Base-by-base conservation (phyloP, 768 basidiomycete species). In the Suillus discolor region DNA sequence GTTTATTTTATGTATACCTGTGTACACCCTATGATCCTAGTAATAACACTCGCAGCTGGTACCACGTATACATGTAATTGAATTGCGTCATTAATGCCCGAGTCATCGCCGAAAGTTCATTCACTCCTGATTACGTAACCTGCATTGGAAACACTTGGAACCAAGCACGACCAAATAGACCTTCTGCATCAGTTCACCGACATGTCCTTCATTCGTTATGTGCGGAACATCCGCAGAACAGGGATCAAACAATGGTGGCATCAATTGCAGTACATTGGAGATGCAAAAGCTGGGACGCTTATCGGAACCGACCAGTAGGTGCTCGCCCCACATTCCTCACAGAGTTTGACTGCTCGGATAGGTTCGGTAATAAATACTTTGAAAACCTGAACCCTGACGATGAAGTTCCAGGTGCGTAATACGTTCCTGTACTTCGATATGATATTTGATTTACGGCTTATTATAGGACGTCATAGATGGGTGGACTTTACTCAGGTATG, bases 291-390 rank as follows among this genome's bases (percentile, higher is more conserved):
- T 13, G 97, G 97, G 13, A 82, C 82, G 69, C 83, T 85, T 62
- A 80, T 92, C 45, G 94, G 94, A 59, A 82, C 80, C 57, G 94
- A 97, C 83, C 89, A 90, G 95, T 97, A 72, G 69, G 93, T 89
- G 25, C 15, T 36, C 31, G 28, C 63, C 67, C 47, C 57, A 61
- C 66, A 31, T 20, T 42, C 41, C 59, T 31, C 18, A 3, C 41
- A 31, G 28, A 45, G 39, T 57, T 66, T 64, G 13, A 69, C 25
- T 63, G 11, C 41, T 66, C 64, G 61, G 64, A n/a, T 71, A 95
- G 93, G 75, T 94, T 97, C 77, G 97, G 96, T 53, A 98, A 98
- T 85, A 85, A 85, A 67, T 99, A 96, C 79, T 99, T 85, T 71
- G 94, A 99, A 83, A 97, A 99, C 79, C 75, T 89, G 76, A 93